Conservation (phyloP, 2,329 filamentous ascomycete species). For the Verticillium nubilum region DNA sequence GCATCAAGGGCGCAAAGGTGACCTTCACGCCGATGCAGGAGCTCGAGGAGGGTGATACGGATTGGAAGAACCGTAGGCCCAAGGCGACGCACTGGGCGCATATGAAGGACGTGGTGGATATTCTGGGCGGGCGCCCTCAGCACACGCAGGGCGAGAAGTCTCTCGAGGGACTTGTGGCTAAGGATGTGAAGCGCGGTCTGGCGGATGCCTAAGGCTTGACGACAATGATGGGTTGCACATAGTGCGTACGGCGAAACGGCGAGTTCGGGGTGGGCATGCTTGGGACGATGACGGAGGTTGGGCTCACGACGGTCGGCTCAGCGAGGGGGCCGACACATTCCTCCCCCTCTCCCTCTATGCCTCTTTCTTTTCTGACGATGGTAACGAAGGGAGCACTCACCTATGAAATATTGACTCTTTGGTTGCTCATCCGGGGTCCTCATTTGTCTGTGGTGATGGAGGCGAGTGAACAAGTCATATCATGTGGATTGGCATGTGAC, state of each 20-base stretch:
- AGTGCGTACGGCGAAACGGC: background rate
- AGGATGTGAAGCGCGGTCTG: constrained; percentile 54
- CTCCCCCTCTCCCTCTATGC: background rate
- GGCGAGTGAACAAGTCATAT: too few species aligned
- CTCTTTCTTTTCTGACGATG: background rate
- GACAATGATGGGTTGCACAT: background rate
- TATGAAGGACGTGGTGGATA: constrained; percentile 77
- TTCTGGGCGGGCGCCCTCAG: constrained; percentile 66
- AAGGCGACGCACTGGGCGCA: constrained; percentile 80
- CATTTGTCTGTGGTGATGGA: background rate
- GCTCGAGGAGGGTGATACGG: constrained; percentile 79
- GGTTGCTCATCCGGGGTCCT: background rate
- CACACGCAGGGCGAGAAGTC: constrained; percentile 44
- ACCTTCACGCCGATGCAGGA: constrained; percentile 79
- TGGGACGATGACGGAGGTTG: background rate
- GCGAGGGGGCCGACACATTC: background rate
- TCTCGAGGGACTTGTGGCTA: constrained; percentile 48
- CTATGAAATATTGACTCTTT: background rate
- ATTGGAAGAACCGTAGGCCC: constrained; percentile 87
- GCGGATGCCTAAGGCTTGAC: background rate
- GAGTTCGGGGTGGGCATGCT: background rate
- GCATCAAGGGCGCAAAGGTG: constrained; percentile 84
- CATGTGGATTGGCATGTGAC: too few species aligned
- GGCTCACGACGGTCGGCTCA: background rate
- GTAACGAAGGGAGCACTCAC: background rate